Percentiles rank a stretch among this genome's conserved stretches.
Conservation (phyloP, 768 basidiomycete species). For the Calocybe cyanea region DNA sequence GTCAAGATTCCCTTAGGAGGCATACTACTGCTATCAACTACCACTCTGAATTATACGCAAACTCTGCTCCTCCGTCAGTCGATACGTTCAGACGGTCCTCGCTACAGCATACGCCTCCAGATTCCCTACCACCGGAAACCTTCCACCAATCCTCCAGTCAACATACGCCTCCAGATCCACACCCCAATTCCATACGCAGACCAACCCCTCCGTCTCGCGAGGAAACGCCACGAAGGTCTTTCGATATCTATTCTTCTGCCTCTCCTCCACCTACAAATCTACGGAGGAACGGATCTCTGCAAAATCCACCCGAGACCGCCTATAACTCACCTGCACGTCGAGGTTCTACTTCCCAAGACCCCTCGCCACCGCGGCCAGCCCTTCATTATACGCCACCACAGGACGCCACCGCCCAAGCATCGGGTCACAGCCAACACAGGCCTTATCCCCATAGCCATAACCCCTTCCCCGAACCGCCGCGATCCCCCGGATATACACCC, state of each 20-base stretch:
- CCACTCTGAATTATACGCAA: conserved; percentile 9
- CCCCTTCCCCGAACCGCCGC: conserved; percentile 3
- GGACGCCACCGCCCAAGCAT: conserved; percentile 5
- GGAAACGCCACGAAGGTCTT: conserved; percentile 1
- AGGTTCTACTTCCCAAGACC: conserved; percentile 2
- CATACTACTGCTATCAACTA: background rate
- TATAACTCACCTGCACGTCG: background rate
- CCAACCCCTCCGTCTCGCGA: conserved; percentile 9
- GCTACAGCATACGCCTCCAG: conserved; percentile 18
- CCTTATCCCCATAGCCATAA: background rate
- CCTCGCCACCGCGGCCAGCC: conserved; percentile 5
- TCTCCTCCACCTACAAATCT: background rate
- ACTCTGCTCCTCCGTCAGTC: background rate
- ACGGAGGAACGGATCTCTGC: conserved; percentile 1
- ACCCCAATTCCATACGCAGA: conserved; percentile 8
- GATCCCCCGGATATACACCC: conserved; percentile 4
- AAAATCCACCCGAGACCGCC: background rate
- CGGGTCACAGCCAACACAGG: background rate
- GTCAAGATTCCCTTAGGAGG: conserved; percentile 3
- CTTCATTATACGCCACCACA: conserved; percentile 7
- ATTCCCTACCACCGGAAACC: conserved; percentile 12
- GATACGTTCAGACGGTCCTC: background rate
- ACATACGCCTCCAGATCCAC: conserved; percentile 16
- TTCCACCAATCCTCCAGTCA: conserved; percentile 12
- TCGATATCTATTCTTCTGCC: conserved; percentile 11